A percentile compares a stretch with the other conserved stretches of the same genome.
Evolutionary conservation across 768 basidiomycete genomes (phyloP).

Genomic region (Hemileccinum impolitum): DNA sequence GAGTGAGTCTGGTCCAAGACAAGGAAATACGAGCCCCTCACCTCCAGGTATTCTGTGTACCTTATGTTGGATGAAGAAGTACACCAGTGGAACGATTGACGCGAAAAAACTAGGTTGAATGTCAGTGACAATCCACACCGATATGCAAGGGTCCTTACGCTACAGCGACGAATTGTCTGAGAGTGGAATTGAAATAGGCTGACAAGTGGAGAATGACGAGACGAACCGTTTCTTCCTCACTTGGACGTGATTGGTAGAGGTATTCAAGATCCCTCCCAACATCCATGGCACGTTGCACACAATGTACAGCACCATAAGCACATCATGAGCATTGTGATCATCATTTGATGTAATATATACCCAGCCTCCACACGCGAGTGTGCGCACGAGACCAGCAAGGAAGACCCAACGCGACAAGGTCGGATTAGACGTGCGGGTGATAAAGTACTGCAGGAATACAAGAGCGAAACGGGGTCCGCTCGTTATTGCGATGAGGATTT

Average conservation of each 20-base stretch:
- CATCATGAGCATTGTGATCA: constrained; percentile 79
- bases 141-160: constrained; percentile 31
- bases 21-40: constrained; percentile 30
- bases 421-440: constrained; percentile 44
- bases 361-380: constrained; percentile 87
- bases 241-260: constrained; percentile 37
- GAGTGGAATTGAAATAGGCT: background rate
- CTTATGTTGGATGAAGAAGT: constrained; percentile 86
- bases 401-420: constrained; percentile 51
- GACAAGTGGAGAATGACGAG: background rate
- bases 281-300: constrained; percentile 88
- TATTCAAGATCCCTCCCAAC: constrained; percentile 61
- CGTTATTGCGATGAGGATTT: constrained; percentile 83
- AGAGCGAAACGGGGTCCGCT: constrained; percentile 79
- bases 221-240: constrained; percentile 54
- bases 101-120: constrained; percentile 57
- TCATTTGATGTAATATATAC: constrained; percentile 86
- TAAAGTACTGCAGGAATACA: constrained; percentile 59
- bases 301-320: constrained; percentile 87
- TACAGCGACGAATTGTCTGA: constrained; percentile 51
- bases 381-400: constrained; percentile 63
- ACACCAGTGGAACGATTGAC: constrained; percentile 68
- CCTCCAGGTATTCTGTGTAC: constrained; percentile 76
- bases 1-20: background rate
- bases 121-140: background rate